Evolutionary conservation across 2,329 filamentous ascomycete genomes (phyloP).

Genomic region (Penicillium brasilianum): DNA sequence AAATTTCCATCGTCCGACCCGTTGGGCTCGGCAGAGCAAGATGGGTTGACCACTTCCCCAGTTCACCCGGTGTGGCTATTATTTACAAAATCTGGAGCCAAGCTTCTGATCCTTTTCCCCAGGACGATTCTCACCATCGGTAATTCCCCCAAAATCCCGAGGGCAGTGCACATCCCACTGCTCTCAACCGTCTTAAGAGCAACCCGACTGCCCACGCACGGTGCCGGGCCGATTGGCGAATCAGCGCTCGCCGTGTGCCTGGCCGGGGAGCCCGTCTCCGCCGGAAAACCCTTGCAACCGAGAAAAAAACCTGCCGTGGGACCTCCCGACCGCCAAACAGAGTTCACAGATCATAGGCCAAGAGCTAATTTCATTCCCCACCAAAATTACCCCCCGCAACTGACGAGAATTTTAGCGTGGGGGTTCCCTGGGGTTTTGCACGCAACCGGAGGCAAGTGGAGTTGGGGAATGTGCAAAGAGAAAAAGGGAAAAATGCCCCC

Average conservation of each 20-base stretch:
- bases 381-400: conserved; percentile 16
- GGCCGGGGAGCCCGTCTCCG: background rate
- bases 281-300: conserved; percentile 4
- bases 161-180: background rate
- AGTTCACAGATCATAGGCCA: background rate
- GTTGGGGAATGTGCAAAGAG: conserved; percentile 12
- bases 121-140: background rate
- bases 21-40: background rate
- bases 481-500: conserved; percentile 12
- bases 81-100: background rate
- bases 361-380: background rate
- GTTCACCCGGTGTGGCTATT: background rate
- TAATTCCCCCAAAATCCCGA: background rate
- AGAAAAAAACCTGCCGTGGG: conserved; percentile 1
- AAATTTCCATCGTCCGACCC: conserved; percentile 7
- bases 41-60: background rate
- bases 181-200: background rate
- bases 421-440: conserved; percentile 18
- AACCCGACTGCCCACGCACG: conserved; percentile 4
- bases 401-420: conserved; percentile 23
- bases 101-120: too few relatives aligned
- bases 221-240: conserved; percentile 2
- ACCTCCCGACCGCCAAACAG: background rate
- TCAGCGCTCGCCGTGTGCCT: background rate
- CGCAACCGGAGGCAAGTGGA: conserved; percentile 9